Conservation (phyloP, 371 early-diverging fungal genomes). For the Mucor saturninus region DNA sequence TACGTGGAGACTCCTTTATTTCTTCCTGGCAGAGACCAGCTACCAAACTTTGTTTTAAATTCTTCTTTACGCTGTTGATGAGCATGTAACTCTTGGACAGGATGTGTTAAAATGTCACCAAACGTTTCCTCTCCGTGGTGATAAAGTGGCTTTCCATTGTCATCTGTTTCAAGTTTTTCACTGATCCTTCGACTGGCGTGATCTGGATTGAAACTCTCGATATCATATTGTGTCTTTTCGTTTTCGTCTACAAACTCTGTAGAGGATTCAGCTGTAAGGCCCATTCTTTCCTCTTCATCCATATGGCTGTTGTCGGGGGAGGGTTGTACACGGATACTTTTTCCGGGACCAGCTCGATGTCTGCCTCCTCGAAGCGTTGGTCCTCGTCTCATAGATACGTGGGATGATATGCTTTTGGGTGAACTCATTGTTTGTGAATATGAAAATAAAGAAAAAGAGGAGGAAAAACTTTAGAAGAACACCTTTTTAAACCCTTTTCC, state of each 20-base stretch:
- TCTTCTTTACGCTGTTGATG: slow-evolving; percentile 38
- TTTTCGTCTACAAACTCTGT: background rate
- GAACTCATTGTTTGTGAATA: background rate
- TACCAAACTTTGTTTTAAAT: slow-evolving; percentile 22
- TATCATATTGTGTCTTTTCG: background rate
- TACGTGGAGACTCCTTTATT: background rate
- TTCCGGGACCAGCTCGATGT: slow-evolving; percentile 37
- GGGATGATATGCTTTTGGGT: background rate
- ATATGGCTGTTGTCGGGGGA: background rate
- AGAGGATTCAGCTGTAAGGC: slow-evolving; percentile 17
- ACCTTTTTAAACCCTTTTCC: background rate
- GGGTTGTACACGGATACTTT: slow-evolving; percentile 16
- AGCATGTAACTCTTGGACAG: slow-evolving; percentile 41
- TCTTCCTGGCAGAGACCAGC: slow-evolving; percentile 21
- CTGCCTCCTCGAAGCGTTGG: slow-evolving; percentile 45
- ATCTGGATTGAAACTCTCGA: background rate
- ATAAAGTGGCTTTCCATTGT: slow-evolving; percentile 26
- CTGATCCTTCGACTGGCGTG: slow-evolving; percentile 1
- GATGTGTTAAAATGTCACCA: slow-evolving; percentile 49
- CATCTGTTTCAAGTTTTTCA: slow-evolving; percentile 28
- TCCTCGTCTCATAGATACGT: slow-evolving; percentile 32
- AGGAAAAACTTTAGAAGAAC: background rate
- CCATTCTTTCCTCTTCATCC: slow-evolving; percentile 38
- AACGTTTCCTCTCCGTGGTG: slow-evolving; percentile 53
- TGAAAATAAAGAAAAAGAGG: background rate